phyloP scores from a whole-genome alignment of 2,329 filamentous ascomycete genomes.

The Stachybotrys chartarum region DNA sequence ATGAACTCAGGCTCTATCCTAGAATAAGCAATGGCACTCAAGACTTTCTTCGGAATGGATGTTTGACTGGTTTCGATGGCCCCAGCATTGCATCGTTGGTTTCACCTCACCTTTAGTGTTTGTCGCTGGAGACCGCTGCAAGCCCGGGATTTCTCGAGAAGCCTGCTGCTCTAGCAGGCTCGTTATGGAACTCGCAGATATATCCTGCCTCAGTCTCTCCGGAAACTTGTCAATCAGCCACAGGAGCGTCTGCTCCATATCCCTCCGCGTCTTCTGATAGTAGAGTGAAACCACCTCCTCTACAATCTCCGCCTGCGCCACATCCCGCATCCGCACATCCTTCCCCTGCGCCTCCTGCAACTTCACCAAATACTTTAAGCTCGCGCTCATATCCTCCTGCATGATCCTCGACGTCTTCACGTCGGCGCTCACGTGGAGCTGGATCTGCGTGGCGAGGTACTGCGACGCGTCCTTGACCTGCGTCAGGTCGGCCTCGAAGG shows the following conservation, averaged over 20 bases:
- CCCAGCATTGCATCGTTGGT: background rate
- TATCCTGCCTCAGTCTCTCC: background rate
- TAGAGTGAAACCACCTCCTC: background rate
- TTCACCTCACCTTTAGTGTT: background rate
- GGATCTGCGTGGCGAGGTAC: constrained; percentile 4
- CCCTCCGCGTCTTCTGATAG: background rate
- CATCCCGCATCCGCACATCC: background rate
- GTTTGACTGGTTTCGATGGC: background rate
- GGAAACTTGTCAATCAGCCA: background rate
- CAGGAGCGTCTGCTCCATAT: background rate
- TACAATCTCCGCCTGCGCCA: background rate
- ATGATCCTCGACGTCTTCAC: constrained; percentile 4
- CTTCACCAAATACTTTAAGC: constrained; percentile 3
- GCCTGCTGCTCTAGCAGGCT: constrained; percentile 1
- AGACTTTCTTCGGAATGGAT: too few relatives aligned
- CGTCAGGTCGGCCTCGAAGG: constrained; percentile 5
- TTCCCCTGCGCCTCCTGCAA: background rate
- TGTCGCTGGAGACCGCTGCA: background rate
- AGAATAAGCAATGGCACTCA: too few relatives aligned
- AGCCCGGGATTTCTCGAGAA: background rate
- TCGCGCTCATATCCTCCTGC: constrained; percentile 3
- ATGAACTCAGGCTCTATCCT: too few relatives aligned
- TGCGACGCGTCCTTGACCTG: constrained; percentile 4
- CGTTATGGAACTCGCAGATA: background rate
- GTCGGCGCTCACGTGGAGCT: constrained; percentile 7